These are phyloP conservation scores for Rhodotorula glutinis DNA, from an alignment of 1,284 basidiomycete species.

Conservation along the genomic window DNA sequence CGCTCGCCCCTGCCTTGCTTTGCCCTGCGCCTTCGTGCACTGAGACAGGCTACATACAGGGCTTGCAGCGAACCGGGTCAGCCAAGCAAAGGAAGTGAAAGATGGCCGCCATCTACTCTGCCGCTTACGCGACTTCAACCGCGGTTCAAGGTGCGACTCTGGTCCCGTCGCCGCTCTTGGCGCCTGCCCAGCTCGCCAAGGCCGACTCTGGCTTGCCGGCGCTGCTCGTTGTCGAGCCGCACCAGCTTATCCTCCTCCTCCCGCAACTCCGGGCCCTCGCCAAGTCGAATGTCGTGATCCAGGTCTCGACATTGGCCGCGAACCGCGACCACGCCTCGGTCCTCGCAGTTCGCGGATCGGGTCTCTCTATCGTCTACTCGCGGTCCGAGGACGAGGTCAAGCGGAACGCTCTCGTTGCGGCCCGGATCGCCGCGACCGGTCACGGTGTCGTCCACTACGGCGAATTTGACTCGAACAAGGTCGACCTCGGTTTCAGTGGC, in stretches of 20 bases:
- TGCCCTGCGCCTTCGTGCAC: not conserved
- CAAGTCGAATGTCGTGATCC: constrained; percentile 30
- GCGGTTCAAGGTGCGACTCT: constrained; percentile 19
- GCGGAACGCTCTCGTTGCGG: constrained; percentile 47
- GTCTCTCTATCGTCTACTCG: constrained; percentile 47
- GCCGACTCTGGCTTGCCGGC: constrained; percentile 3
- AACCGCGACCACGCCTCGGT: constrained; percentile 46
- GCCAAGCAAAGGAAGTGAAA: too few species aligned
- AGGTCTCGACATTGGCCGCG: constrained; percentile 35
- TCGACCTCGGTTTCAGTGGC: constrained; percentile 17
- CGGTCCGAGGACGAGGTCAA: constrained; percentile 43
- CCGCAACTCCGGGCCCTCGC: constrained; percentile 27
- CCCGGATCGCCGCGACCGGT: constrained; percentile 44
- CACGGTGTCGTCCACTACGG: constrained; percentile 45
- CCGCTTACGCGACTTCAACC: constrained; percentile 18
- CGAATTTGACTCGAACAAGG: constrained; percentile 26
- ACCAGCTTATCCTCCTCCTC: constrained; percentile 31
- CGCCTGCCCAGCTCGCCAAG: constrained; percentile 18
- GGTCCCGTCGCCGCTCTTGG: constrained; percentile 29
- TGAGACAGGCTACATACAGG: too few species aligned
- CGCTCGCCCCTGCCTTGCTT: not conserved
- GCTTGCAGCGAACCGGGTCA: too few species aligned
- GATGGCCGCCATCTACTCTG: constrained; percentile 25
- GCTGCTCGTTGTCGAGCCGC: constrained; percentile 25
- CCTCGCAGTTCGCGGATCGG: constrained; percentile 47